Percentiles rank a stretch among this genome's conserved stretches.
Evolutionary conservation across 179 eudicot species (phyloP).

Genomic region (Gypsophila paniculata): DNA sequence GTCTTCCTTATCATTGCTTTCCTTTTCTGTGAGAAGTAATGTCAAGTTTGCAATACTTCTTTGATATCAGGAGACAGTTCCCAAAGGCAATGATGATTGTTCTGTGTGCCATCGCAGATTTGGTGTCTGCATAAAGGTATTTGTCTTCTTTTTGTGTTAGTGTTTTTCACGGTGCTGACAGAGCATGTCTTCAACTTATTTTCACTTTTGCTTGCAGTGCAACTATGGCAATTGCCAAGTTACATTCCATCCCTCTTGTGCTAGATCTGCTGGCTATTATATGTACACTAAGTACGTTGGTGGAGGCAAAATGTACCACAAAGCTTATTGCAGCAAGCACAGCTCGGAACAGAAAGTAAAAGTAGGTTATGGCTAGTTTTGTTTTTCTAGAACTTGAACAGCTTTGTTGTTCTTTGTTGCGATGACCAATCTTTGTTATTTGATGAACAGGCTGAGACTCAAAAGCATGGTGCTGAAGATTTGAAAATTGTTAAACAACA

Average conservation of each 20-base stretch:
- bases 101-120: constrained; percentile 58
- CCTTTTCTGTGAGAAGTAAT: background rate
- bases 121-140: constrained; percentile 89
- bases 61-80: constrained; percentile 54
- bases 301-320: constrained; percentile 74
- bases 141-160: constrained; percentile 1
- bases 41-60: constrained; percentile 6
- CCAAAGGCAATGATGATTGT: constrained; percentile 60
- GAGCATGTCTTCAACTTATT: background rate
- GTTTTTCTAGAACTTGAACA: constrained; percentile 11
- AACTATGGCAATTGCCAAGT: constrained; percentile 81
- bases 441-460: constrained; percentile 60
- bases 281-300: constrained; percentile 58
- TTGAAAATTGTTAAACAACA: constrained; percentile 70
- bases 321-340: constrained; percentile 91
- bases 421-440: constrained; percentile 14
- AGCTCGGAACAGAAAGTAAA: constrained; percentile 82
- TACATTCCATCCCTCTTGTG: constrained; percentile 89
- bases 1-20: background rate
- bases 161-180: background rate
- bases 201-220: constrained; percentile 51
- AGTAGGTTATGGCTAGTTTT: constrained; percentile 35
- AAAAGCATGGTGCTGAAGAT: constrained; percentile 78
- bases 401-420: background rate
- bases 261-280: constrained; percentile 78